phyloP scores from a whole-genome alignment of 106 monocot species.

The Dendrobium catenatum region DNA sequence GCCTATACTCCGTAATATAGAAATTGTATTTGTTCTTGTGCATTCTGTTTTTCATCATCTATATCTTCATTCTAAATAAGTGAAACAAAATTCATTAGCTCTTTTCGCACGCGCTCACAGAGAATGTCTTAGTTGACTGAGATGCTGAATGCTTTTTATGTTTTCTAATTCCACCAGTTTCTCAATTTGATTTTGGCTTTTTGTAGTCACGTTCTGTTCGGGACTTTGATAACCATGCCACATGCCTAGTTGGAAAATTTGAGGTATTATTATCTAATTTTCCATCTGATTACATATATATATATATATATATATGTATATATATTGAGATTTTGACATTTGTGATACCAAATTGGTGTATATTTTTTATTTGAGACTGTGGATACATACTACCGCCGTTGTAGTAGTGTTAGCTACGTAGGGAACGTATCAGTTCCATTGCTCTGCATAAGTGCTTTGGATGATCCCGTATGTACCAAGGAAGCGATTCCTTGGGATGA shows the following conservation, averaged over 20 bases:
- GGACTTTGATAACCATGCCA: conserved; percentile 87
- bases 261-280: conserved; percentile 44
- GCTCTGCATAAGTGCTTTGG: conserved; percentile 82
- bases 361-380: conserved; percentile 55
- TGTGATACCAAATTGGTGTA: neutral
- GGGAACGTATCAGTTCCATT: conserved; percentile 64
- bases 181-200: neutral
- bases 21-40: no score
- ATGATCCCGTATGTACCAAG: conserved; percentile 92
- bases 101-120: no score
- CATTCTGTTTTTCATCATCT: no score
- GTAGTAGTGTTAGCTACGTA: conserved; percentile 71
- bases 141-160: no score
- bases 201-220: conserved; percentile 65
- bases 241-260: conserved; percentile 68
- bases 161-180: neutral
- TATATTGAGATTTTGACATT: neutral
- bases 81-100: no score
- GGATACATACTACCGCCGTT: conserved; percentile 84
- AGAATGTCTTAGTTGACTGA: no score
- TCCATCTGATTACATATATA: neutral
- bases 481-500: conserved; percentile 99
- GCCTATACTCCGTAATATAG: no score
- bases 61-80: no score
- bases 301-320: neutral